Percentiles rank a stretch among this genome's conserved stretches.
These are phyloP conservation scores for Nicotiana obtusifolia DNA, from an alignment of 257 asterid genomes.

Conservation along the genomic window DNA sequence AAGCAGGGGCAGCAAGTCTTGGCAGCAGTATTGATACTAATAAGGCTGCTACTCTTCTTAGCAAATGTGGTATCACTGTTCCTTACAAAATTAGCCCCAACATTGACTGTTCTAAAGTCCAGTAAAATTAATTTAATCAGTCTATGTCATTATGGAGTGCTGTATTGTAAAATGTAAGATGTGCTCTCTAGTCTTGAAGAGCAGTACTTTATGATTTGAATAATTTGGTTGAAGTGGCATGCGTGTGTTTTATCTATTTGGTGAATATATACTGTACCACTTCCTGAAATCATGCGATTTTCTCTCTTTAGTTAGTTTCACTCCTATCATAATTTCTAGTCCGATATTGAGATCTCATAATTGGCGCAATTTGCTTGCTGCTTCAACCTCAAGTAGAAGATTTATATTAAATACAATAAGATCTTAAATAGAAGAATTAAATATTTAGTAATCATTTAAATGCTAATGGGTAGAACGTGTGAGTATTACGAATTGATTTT, in stretches of 20 bases:
- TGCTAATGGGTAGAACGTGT: too few species aligned
- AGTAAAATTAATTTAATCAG: neutral
- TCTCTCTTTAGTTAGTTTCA: neutral
- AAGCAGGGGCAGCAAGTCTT: slow-evolving; percentile 2
- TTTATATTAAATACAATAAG: too few species aligned
- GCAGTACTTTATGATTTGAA: neutral
- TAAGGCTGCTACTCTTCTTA: neutral
- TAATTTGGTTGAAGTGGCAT: neutral
- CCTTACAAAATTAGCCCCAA: slow-evolving; percentile 14
- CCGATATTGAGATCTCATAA: neutral
- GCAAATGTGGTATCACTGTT: slow-evolving; percentile 7
- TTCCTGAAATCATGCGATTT: neutral
- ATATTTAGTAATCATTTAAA: too few species aligned
- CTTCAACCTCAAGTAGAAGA: neutral
- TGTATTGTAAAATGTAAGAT: neutral
- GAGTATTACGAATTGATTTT: too few species aligned
- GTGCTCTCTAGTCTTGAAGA: neutral
- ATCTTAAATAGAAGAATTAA: too few species aligned
- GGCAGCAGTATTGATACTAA: neutral
- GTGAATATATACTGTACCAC: neutral
- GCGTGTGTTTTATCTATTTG: neutral
- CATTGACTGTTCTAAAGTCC: slow-evolving; percentile 9
- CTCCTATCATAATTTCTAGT: neutral
- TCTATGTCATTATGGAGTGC: neutral
- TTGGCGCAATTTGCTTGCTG: neutral